phyloP scores from a whole-genome alignment of 192 early-diverging fungal species.

The Coemansia sp. region DNA sequence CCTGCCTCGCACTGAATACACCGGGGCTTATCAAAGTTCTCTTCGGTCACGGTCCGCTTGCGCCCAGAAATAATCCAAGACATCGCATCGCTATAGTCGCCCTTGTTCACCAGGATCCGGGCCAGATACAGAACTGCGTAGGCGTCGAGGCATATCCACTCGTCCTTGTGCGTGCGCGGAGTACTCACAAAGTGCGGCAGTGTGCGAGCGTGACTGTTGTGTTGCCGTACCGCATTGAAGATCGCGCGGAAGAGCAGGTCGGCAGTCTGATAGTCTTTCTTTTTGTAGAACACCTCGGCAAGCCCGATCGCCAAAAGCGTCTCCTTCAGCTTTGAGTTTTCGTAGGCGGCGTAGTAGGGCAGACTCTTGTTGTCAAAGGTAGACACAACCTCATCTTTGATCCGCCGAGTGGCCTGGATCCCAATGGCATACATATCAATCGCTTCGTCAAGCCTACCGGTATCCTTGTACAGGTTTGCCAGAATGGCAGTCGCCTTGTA shows the following conservation, averaged over 20 bases:
- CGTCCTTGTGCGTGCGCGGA: constrained; percentile 19
- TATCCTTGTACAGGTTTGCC: constrained; percentile 5
- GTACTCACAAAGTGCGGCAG: constrained; percentile 23
- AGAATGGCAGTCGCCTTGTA: constrained; percentile 11
- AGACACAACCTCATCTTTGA: constrained; percentile 15
- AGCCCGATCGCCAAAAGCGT: constrained; percentile 15
- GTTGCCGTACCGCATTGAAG: constrained; percentile 18
- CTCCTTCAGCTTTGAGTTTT: constrained; percentile 33
- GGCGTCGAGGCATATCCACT: constrained; percentile 40
- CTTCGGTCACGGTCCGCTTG: constrained; percentile 4
- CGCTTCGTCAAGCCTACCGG: constrained; percentile 5
- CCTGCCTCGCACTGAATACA: constrained; percentile 33
- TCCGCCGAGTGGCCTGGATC: constrained; percentile 21
- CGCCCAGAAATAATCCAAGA: constrained; percentile 31
- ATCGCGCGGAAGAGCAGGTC: constrained; percentile 24
- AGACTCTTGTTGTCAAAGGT: constrained; percentile 21
- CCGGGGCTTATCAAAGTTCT: constrained; percentile 1
- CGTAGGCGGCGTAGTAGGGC: constrained; percentile 20
- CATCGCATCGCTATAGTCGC: constrained; percentile 11
- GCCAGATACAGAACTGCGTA: constrained; percentile 29
- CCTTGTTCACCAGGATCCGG: constrained; percentile 16
- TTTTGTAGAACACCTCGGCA: constrained; percentile 19
- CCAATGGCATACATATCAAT: constrained; percentile 16
- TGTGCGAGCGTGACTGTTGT: constrained; percentile 23
- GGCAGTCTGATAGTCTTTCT: constrained; percentile 8